Percentiles rank a stretch among this genome's conserved stretches.
Evolutionary conservation across 2,329 filamentous ascomycete genomes (phyloP).

Genomic region (Aspergillus latus): DNA sequence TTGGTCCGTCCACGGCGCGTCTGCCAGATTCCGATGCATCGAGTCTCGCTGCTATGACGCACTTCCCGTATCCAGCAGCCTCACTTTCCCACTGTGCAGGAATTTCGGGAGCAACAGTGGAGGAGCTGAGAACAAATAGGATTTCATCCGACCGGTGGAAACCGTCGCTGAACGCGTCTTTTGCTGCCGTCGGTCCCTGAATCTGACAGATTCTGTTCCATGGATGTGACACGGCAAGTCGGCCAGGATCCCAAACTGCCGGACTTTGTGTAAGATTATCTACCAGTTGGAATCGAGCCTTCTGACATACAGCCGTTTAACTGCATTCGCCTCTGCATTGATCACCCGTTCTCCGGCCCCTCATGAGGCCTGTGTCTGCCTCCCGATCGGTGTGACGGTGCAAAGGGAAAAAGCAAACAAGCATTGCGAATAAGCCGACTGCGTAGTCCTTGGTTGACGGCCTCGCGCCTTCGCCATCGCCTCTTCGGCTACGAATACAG

Average conservation of each 20-base stretch:
- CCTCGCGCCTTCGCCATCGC: not conserved
- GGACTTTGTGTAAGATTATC: conserved; percentile 19
- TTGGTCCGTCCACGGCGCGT: not conserved
- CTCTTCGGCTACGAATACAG: not conserved
- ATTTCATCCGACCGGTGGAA: conserved; percentile 19
- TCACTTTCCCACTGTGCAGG: conserved; percentile 19
- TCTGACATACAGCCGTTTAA: conserved; percentile 24
- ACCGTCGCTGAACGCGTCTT: not conserved
- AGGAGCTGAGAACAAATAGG: conserved; percentile 21
- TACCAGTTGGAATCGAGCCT: conserved; percentile 16
- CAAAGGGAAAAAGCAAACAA: conserved; percentile 2
- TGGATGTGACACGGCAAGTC: conserved; percentile 22
- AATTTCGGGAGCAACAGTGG: conserved; percentile 13
- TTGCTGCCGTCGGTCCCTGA: conserved; percentile 15
- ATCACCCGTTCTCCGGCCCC: conserved; percentile 22
- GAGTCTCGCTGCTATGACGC: conserved; percentile 3
- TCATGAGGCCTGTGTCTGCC: conserved; percentile 16
- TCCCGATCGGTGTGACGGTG: not conserved
- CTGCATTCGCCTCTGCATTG: conserved; percentile 22
- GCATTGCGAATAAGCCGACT: not conserved
- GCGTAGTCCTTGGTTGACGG: not conserved
- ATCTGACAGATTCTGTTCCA: conserved; percentile 13
- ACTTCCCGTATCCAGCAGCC: conserved; percentile 12
- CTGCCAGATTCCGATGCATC: not conserved
- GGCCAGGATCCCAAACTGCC: conserved; percentile 17